Evolutionary conservation across 208 protist genomes (phyloP).

Genomic region (Leishmania martiniquensis): DNA sequence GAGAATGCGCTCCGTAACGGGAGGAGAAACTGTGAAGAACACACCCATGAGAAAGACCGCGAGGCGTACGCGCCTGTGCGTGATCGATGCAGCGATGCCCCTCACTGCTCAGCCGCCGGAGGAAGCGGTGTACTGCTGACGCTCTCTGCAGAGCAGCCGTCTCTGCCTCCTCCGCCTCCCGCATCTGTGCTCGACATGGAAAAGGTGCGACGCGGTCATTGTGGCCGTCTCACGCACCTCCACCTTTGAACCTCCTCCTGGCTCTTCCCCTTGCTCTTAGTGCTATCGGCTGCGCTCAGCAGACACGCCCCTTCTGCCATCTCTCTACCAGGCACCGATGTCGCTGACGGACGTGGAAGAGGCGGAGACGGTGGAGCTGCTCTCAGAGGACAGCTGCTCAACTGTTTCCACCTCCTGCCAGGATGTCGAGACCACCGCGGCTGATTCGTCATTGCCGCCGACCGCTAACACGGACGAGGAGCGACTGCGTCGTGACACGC

Average conservation of each 20-base stretch:
- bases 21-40: too few species aligned
- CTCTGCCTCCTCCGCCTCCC: not conserved
- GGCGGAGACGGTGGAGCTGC: conserved; percentile 21
- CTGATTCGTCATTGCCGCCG: not conserved
- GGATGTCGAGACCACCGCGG: not conserved
- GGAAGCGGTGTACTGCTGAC: too few species aligned
- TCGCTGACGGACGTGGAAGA: conserved; percentile 8
- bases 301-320: not conserved
- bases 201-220: not conserved
- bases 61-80: not conserved
- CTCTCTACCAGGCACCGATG: not conserved
- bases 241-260: not conserved
- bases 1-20: too few species aligned
- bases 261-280: not conserved
- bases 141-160: too few species aligned
- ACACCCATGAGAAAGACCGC: too few species aligned
- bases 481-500: conserved; percentile 1
- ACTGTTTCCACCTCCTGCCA: conserved; percentile 10
- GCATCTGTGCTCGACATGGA: not conserved
- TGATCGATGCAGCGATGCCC: too few species aligned
- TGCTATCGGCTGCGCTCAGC: not conserved
- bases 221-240: not conserved
- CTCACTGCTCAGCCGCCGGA: not conserved
- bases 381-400: conserved; percentile 35
- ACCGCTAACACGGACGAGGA: conserved; percentile 4